Percentiles rank a stretch among this genome's conserved stretches.
Conservation (phyloP, 2,329 filamentous ascomycete species). For the Cryphonectria nitschkei region DNA sequence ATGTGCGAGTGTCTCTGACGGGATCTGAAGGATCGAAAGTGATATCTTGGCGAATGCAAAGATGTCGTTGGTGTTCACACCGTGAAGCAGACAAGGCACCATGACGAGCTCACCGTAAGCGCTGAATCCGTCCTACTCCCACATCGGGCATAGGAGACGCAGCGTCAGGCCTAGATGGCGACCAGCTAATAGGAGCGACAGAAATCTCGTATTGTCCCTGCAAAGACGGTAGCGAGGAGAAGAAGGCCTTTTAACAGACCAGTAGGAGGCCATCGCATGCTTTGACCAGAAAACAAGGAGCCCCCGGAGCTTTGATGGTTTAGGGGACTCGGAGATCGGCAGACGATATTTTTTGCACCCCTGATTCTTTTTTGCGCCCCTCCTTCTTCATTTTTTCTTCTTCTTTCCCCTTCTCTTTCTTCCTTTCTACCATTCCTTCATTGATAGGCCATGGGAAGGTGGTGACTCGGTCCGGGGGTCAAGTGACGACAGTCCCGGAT, state of each 20-base stretch:
- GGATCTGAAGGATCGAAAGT: background rate
- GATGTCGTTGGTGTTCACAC: constrained; percentile 5
- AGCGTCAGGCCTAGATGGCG: background rate
- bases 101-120: constrained; percentile 4
- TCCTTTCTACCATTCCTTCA: background rate
- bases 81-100: background rate
- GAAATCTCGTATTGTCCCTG: constrained; percentile 10
- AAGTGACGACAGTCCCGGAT: constrained; percentile 4
- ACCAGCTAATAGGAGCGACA: constrained; percentile 7
- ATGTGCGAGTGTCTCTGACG: background rate
- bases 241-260: background rate
- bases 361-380: background rate
- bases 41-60: background rate
- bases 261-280: background rate
- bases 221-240: background rate
- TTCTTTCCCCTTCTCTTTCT: too few relatives aligned
- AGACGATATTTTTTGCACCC: background rate
- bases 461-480: background rate
- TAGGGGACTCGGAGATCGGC: background rate
- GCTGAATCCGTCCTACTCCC: constrained; percentile 2
- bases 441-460: background rate
- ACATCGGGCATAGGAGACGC: constrained; percentile 8
- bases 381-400: background rate
- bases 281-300: background rate
- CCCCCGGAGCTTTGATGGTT: background rate